Evolutionary conservation across 495 filamentous ascomycete genomes (phyloP), one percentile per base, ranked within the genome.

Genomic region (Saxispiralis lemnorum): DNA sequence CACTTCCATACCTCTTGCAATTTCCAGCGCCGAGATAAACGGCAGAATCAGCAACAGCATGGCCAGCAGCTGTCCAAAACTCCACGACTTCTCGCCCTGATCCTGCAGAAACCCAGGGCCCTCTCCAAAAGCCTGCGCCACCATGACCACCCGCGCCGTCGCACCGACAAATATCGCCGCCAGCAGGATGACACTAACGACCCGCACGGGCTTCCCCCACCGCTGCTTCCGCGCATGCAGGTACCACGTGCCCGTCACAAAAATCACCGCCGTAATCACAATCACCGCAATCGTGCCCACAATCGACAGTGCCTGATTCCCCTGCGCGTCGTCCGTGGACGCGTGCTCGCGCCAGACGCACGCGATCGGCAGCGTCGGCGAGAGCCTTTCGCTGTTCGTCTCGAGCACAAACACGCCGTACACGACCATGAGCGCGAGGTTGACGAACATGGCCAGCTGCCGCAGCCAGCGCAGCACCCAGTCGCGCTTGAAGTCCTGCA

Each of bases 381-480:
- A 51, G 36, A 74, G 50, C n/a, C 64, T 63, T 24, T 58, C 56
- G 47, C 60, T 60, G 33, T 69, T 66, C 35, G 57, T 58, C 44
- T 61, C 55, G 33, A 74, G 52, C 18, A 74, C 58, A 47, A 66
- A 68, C 15, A 70, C 57, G 6, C 72, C 71, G 31, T 58, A 66
- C 1, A 69, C 55, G 43, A 59, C 58, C 6, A 59, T 63, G 21
- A 76, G 63, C 3, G 59, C 59, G 16, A 76, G 51, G 58, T 73
- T 76, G 43, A 66, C 63, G 49, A 74, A 66, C 69, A 76, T 75
- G 54, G 74, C 59, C 13, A 65, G 45, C 53, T 76, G 70, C 6
- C 72, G 59, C 57, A 76, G 56, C 72, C 71, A 76, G 30, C 72
- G 56, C 39, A 76, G 49, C 1, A 76, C 71, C 70, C 70, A 71